Percentiles rank a stretch among this genome's conserved stretches.
Conservation (phyloP, 2,329 filamentous ascomycete species). For the Colletotrichum sp. region DNA sequence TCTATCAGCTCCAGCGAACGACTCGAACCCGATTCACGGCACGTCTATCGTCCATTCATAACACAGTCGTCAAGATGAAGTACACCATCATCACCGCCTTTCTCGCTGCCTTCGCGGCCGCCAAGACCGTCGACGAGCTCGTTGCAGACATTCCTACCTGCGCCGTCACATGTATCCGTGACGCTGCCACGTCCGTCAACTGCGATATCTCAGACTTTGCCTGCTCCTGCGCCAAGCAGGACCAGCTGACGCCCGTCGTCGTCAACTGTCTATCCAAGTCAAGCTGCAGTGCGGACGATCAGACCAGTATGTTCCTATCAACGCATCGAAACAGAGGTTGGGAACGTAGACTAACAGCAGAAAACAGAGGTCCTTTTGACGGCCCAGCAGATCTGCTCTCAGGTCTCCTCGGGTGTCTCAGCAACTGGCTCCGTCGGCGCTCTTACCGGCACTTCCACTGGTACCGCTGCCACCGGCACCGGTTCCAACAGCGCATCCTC, state of each 20-base stretch:
- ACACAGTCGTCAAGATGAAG: slow-evolving; percentile 31
- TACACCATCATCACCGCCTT: slow-evolving; percentile 29
- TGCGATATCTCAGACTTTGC: slow-evolving; percentile 38
- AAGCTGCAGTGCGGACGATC: slow-evolving; percentile 38
- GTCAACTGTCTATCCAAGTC: slow-evolving; percentile 38
- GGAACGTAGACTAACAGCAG: not conserved
- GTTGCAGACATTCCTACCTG: slow-evolving; percentile 40
- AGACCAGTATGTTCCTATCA: slow-evolving; percentile 34
- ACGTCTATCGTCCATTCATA: not conserved
- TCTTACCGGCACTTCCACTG: too few species aligned
- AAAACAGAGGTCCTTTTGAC: slow-evolving; percentile 26
- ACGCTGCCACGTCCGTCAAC: slow-evolving; percentile 32
- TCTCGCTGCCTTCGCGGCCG: slow-evolving; percentile 28
- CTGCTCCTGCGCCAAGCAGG: slow-evolving; percentile 43
- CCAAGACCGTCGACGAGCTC: slow-evolving; percentile 28
- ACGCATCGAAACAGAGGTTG: not conserved
- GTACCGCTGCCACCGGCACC: not conserved
- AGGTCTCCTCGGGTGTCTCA: not conserved
- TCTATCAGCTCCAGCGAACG: not conserved
- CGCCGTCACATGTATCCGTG: slow-evolving; percentile 40
- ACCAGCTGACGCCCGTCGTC: slow-evolving; percentile 36
- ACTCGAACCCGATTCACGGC: not conserved
- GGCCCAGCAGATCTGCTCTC: slow-evolving; percentile 29
- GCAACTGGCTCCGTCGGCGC: not conserved
- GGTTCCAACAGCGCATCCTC: not conserved